Conservation (phyloP, 768 basidiomycete genomes). For the Termitomyces eurrhizus region DNA sequence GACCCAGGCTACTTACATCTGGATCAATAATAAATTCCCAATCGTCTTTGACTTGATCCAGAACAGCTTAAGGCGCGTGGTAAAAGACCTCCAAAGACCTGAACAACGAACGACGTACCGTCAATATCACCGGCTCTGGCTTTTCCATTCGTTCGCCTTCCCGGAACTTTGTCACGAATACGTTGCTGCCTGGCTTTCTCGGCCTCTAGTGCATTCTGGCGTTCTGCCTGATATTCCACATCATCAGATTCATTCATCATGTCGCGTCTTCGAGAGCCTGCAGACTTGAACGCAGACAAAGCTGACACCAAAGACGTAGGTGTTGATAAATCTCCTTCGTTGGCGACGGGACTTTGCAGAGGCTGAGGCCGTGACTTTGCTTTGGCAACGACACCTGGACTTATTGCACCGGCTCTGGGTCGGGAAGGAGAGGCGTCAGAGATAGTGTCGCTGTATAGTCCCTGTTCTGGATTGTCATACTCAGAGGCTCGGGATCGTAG, state of each 20-base stretch:
- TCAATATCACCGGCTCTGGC: constrained; percentile 80
- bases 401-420: constrained; percentile 8
- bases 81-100: constrained; percentile 3
- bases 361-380: constrained; percentile 25
- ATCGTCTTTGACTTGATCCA: constrained; percentile 83
- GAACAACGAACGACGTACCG: constrained; percentile 41
- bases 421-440: constrained; percentile 23
- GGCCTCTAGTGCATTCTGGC: constrained; percentile 56
- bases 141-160: constrained; percentile 47
- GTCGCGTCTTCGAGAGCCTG: constrained; percentile 53
- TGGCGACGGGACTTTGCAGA: constrained; percentile 27
- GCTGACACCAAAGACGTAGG: constrained; percentile 51
- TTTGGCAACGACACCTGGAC: constrained; percentile 14
- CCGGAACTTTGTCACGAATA: constrained; percentile 65
- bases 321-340: constrained; percentile 33
- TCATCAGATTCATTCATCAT: constrained; percentile 52
- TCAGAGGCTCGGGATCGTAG: constrained; percentile 54
- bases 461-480: constrained; percentile 46
- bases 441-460: constrained; percentile 46
- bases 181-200: constrained; percentile 66
- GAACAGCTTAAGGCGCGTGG: constrained; percentile 50
- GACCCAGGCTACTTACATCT: constrained; percentile 48
- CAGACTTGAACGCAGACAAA: constrained; percentile 68
- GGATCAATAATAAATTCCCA: constrained; percentile 87
- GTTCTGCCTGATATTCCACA: constrained; percentile 51